Base-by-base conservation (phyloP, 768 basidiomycete species). In the Lactifluus piperatus region DNA sequence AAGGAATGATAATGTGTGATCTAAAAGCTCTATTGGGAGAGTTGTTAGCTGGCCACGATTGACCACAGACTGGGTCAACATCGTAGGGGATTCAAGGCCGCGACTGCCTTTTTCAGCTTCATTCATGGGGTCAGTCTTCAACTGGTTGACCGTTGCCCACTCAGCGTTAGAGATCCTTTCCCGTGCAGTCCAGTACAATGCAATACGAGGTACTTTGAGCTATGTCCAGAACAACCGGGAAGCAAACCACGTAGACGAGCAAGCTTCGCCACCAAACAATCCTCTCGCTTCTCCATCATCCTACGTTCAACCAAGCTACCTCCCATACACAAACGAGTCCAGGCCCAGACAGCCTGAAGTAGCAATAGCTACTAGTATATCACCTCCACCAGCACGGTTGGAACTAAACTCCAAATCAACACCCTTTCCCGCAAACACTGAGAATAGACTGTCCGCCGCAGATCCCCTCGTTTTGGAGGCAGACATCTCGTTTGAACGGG, bases 121-220 rank as follows among this genome's bases (percentile, higher is more conserved):
- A n/a, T n/a, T n/a, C n/a, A 84, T 86, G 51, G 78, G 85, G 48
- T 79, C 83, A 34, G 78, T 78, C 13, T 88, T 79, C 73, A 86
- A 84, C 75, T 86, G 84, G 81, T 69, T 86, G 56, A 85, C 84
- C 66, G 86, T 87, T 30, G 73, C 80, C 48, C 78, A 81, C 58
- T 80, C 84, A 14, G 71, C 80, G 20, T 73, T 77, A 54, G 81
- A 85, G 56, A 82, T 91, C 55, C 68, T 85, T 36, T 73, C 78
- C 11, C 80, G 83, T 76, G 85, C 83, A 34, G 82, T 82, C 4
- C 78, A 77, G 36, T 77, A 85, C 36, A 77, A 82, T 68, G 78
- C 77, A 20, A 8, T 79, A 78, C 53, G 57, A 32, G 7, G 20
- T 58, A 24, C 59, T 54, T 36, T 37, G 7, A 65, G 54, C 27